Evolutionary conservation across 768 basidiomycete species (phyloP).

Genomic region (Calvatia gigantea): DNA sequence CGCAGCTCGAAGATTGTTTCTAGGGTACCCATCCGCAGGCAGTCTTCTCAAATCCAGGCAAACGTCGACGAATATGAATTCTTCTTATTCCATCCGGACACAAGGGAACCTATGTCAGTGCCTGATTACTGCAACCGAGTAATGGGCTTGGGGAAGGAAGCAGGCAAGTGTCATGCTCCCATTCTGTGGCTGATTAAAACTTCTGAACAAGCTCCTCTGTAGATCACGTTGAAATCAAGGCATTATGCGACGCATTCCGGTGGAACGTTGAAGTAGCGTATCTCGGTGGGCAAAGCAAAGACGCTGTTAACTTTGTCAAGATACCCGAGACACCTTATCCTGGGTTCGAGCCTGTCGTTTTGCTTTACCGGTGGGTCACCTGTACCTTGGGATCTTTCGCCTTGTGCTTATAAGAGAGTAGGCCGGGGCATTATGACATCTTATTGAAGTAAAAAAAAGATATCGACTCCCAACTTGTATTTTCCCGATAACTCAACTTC

Average conservation of each 20-base stretch:
- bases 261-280: slow-evolving; percentile 76
- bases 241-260: slow-evolving; percentile 64
- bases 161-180: slow-evolving; percentile 40
- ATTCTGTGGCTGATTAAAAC: neutral
- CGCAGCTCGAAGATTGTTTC: neutral
- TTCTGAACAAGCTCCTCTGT: neutral
- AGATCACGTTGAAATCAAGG: slow-evolving; percentile 84
- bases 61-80: slow-evolving; percentile 57
- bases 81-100: slow-evolving; percentile 79
- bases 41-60: slow-evolving; percentile 73
- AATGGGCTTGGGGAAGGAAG: slow-evolving; percentile 80
- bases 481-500: too few species aligned
- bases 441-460: slow-evolving; percentile 25
- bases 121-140: slow-evolving; percentile 71
- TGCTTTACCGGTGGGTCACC: slow-evolving; percentile 65
- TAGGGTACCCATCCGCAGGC: neutral
- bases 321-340: slow-evolving; percentile 49
- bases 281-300: slow-evolving; percentile 59
- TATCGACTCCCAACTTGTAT: neutral
- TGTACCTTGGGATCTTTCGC: neutral
- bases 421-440: slow-evolving; percentile 90
- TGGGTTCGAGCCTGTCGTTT: slow-evolving; percentile 49
- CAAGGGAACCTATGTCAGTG: slow-evolving; percentile 50
- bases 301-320: slow-evolving; percentile 65
- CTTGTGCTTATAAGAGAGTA: slow-evolving; percentile 22